Percentiles rank a stretch among this genome's conserved stretches.
These are phyloP conservation scores for Neonectria punicea DNA, from an alignment of 2,329 filamentous ascomycete species.

Conservation along the genomic window DNA sequence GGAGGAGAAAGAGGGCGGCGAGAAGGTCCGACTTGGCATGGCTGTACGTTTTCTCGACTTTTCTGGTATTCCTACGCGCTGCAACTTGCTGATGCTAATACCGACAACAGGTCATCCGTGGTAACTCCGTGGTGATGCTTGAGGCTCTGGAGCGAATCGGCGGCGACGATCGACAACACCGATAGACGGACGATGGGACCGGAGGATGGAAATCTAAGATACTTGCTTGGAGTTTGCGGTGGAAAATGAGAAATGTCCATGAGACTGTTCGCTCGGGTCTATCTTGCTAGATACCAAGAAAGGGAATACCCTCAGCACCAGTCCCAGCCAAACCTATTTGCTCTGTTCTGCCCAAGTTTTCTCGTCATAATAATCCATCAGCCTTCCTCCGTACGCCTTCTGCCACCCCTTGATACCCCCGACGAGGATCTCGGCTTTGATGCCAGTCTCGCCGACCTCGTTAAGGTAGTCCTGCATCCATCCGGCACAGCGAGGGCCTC, in stretches of 20 bases:
- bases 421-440: constrained; percentile 60
- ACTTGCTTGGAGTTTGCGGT: constrained; percentile 50
- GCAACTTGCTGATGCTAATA: constrained; percentile 38
- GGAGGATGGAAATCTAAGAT: constrained; percentile 36
- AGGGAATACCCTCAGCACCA: constrained; percentile 36
- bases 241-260: constrained; percentile 41
- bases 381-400: constrained; percentile 55
- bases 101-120: constrained; percentile 81
- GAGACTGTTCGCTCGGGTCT: constrained; percentile 36
- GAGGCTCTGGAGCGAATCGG: constrained; percentile 81
- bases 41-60: constrained; percentile 69
- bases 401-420: constrained; percentile 68
- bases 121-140: constrained; percentile 98
- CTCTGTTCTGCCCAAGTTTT: constrained; percentile 47
- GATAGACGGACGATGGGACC: constrained; percentile 33
- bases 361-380: constrained; percentile 64
- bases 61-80: neutral
- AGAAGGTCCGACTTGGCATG: constrained; percentile 92
- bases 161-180: constrained; percentile 63
- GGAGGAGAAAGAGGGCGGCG: constrained; percentile 91
- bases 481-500: constrained; percentile 62
- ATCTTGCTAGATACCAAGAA: constrained; percentile 47
- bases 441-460: constrained; percentile 53
- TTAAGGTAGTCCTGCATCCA: constrained; percentile 68
- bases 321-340: constrained; percentile 33